phyloP scores from a whole-genome alignment of 768 basidiomycete genomes.

The Suillus spraguei region DNA sequence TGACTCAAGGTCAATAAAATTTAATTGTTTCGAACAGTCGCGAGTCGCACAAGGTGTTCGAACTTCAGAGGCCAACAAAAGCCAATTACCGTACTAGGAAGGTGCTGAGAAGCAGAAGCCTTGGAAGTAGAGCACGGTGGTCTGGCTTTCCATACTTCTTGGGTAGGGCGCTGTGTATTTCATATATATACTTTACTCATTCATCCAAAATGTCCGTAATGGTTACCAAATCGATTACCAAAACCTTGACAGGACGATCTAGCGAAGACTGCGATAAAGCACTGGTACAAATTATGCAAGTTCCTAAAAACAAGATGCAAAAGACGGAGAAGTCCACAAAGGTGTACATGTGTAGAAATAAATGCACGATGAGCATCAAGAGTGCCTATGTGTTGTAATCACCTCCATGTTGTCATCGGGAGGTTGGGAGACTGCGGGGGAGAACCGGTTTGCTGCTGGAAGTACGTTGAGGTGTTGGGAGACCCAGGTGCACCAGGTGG shows the following conservation, averaged over 20 bases:
- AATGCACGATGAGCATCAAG: background rate
- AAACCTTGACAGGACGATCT: background rate
- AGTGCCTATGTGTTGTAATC: conserved; percentile 7
- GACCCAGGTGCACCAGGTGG: conserved; percentile 48
- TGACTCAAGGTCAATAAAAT: too few species aligned
- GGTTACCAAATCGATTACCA: conserved; percentile 2
- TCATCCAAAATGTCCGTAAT: background rate
- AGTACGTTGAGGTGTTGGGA: conserved; percentile 53
- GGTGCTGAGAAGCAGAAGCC: too few species aligned
- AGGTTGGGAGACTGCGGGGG: conserved; percentile 59
- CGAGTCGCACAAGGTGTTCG: too few species aligned
- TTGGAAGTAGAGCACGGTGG: too few species aligned
- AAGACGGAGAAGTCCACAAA: conserved; percentile 3
- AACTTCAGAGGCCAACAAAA: too few species aligned
- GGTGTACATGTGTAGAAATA: conserved; percentile 6
- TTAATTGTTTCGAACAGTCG: too few species aligned
- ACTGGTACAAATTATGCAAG: conserved; percentile 13
- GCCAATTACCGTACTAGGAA: too few species aligned
- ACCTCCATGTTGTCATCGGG: conserved; percentile 28
- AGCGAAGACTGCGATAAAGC: background rate
- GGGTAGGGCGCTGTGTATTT: background rate
- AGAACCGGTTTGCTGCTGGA: conserved; percentile 48
- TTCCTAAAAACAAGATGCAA: conserved; percentile 12
- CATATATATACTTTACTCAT: background rate
- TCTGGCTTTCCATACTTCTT: background rate